Conservation (phyloP, 257 asterid genomes). For the Fraxinus anomala region DNA sequence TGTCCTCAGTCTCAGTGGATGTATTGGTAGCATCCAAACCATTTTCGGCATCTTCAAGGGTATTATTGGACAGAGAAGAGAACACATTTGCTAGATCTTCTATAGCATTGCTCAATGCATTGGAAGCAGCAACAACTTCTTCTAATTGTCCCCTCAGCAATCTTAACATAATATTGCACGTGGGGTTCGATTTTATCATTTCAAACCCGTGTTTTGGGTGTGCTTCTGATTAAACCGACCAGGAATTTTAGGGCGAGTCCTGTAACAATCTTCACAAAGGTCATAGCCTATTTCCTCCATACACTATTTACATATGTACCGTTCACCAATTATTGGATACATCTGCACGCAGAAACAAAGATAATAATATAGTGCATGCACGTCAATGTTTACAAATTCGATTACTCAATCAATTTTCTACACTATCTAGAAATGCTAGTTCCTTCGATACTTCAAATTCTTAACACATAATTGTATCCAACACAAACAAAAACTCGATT, state of each 20-base stretch:
- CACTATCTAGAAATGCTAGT: too few species aligned
- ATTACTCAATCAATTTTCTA: too few species aligned
- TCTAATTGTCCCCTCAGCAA: slow-evolving; percentile 33
- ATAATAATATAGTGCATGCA: not conserved
- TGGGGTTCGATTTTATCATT: slow-evolving; percentile 26
- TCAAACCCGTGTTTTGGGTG: slow-evolving; percentile 53
- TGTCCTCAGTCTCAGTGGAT: slow-evolving; percentile 21
- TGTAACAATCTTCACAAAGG: slow-evolving; percentile 53
- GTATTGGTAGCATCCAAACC: slow-evolving; percentile 17
- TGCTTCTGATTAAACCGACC: slow-evolving; percentile 69
- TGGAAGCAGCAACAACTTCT: slow-evolving; percentile 32
- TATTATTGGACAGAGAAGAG: slow-evolving; percentile 3
- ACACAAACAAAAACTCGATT: not conserved
- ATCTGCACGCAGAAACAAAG: slow-evolving; percentile 36
- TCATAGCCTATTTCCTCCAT: slow-evolving; percentile 44
- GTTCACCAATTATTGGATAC: slow-evolving; percentile 57
- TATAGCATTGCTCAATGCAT: slow-evolving; percentile 20
- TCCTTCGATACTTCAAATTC: too few species aligned
- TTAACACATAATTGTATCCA: not conserved
- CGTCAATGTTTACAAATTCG: too few species aligned
- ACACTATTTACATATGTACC: slow-evolving; percentile 63
- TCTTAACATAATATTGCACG: slow-evolving; percentile 36
- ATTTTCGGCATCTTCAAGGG: slow-evolving; percentile 27
- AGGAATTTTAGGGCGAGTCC: slow-evolving; percentile 45
- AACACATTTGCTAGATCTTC: not conserved